A percentile compares a stretch with the other conserved stretches of the same genome.
Evolutionary conservation across 306 rosid genomes (phyloP).

Genomic region (Cucumis hystrix): DNA sequence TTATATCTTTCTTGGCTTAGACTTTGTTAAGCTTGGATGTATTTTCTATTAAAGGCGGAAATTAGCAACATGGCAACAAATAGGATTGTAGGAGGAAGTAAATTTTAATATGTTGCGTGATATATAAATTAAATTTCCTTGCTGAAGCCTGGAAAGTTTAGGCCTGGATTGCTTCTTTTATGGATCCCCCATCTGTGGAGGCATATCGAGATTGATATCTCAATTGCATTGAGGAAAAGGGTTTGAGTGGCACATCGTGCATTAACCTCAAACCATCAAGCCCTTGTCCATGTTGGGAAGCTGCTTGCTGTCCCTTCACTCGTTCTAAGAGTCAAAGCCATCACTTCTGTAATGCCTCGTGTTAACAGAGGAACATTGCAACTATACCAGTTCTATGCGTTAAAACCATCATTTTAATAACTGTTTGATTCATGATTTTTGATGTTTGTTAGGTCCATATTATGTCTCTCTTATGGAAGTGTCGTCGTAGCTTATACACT

Average conservation of each 20-base stretch:
- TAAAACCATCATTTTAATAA: not conserved
- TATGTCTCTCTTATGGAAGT: not conserved
- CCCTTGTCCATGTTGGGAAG: not conserved
- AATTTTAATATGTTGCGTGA: not conserved
- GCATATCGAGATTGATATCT: not conserved
- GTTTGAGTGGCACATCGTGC: not conserved
- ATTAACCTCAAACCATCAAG: not conserved
- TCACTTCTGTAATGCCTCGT: not conserved
- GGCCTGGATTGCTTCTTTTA: not conserved
- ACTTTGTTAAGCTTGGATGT: not conserved
- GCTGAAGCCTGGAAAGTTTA: not conserved
- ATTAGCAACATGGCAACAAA: not conserved
- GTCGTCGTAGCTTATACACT: not conserved
- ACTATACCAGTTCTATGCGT: not conserved
- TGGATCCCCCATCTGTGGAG: not conserved
- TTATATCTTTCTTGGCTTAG: not conserved
- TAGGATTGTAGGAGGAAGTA: not conserved
- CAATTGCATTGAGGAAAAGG: not conserved
- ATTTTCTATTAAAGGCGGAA: not conserved
- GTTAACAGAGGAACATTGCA: not conserved
- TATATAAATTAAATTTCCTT: not conserved
- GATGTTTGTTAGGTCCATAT: not conserved
- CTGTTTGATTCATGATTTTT: not conserved
- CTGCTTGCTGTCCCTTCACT: not conserved
- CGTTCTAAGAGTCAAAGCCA: not conserved